Evolutionary conservation across 2,329 filamentous ascomycete genomes (phyloP), one percentile per base, ranked within the genome.

Genomic region (Fusarium fujikuroi): DNA sequence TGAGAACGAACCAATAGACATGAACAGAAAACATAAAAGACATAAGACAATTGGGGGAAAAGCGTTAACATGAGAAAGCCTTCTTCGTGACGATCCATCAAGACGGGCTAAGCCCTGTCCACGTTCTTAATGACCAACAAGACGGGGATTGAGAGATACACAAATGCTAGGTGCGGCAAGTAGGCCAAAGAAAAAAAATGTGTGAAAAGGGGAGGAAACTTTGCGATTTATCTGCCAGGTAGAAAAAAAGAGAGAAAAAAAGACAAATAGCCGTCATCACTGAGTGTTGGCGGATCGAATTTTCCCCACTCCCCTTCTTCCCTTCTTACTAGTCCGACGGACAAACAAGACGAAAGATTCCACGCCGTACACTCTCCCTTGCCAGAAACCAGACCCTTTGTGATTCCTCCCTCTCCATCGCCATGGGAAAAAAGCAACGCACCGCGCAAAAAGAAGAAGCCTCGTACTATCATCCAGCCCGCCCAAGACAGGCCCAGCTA

Each of bases 351-450:
- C 75, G 76, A 66, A 79, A 76, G 74, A 75, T 71, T 78, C 80
- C 79, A 79, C 81, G 79, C 79, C 81, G 78, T 79, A 79, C 79
- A 82, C 81, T 81, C 81, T 77, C 74, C 81, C 81, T 74, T 76
- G 63, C 78, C 77, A 78, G 79, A 79, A 53, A 79, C 78, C 75
- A 79, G 81, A 82, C 70, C 79, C 81, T 66, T 80, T 80, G 79
- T 80, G 75, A 78, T 66, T 77, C 80, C 77, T 79, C 76, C 78
- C 82, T 79, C 79, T 78, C 78, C 79, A 75, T 77, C 75, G 75
- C 72, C 77, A 74, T 78, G 73, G 50, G 79, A 75, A 77, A 80
- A 76, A 78, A 79, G 74, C 79, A 80, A 80, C 78, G 79, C 78
- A 79, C 78, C 75, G 79, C 79, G 79, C 75, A 80, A 80, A 76